Evolutionary conservation across 2,329 filamentous ascomycete genomes (phyloP).

Genomic region (Beauveria rudraprayagi): DNA sequence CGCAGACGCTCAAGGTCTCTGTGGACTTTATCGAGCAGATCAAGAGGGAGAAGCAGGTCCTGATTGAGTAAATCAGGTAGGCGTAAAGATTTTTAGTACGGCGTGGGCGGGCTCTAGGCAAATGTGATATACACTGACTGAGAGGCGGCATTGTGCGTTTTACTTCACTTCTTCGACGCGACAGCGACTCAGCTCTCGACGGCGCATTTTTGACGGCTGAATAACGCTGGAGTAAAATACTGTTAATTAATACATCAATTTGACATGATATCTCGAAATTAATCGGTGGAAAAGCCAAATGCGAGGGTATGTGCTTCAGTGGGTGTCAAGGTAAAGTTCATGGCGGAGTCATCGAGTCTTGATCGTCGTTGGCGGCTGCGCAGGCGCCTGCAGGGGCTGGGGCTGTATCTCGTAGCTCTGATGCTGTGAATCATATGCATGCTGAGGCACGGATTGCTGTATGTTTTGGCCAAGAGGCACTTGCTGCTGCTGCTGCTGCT

Average conservation of each 20-base stretch:
- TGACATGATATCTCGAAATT: not conserved
- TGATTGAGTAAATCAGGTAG: conserved; percentile 22
- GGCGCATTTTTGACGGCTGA: not conserved
- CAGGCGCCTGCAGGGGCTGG: not conserved
- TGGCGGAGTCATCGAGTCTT: not conserved
- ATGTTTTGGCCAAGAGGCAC: not conserved
- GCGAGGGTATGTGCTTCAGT: not conserved
- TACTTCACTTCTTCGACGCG: not conserved
- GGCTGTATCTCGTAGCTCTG: not conserved
- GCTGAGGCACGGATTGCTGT: not conserved
- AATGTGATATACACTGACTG: not conserved
- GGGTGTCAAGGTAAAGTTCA: not conserved
- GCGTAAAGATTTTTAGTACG: not conserved
- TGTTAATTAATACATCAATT: not conserved
- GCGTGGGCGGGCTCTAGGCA: too few relatives aligned
- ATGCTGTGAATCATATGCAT: not conserved
- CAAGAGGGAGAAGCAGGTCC: conserved; percentile 57
- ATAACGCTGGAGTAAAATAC: not conserved
- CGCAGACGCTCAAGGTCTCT: conserved; percentile 50
- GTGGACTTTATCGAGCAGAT: conserved; percentile 46
- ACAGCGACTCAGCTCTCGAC: not conserved
- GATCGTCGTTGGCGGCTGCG: not conserved
- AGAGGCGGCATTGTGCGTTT: not conserved
- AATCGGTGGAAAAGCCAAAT: not conserved
- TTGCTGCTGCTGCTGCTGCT: conserved; percentile 1